Base-by-base conservation (phyloP, 805 yeast species). In the Cyberlindnera amylophila region DNA sequence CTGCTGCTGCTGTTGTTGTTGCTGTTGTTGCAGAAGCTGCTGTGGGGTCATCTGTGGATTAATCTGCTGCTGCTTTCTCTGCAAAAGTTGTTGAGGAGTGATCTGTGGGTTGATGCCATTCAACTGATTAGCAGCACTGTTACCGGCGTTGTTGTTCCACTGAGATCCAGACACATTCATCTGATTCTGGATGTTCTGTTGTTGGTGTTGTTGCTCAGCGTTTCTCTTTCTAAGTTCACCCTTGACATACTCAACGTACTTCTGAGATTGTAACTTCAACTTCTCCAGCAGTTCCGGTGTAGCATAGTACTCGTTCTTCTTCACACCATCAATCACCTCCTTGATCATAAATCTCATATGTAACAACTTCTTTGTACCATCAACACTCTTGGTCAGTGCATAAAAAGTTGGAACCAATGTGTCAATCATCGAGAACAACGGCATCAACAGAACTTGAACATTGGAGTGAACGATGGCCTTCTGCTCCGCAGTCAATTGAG, bases 301-400 rank as follows among this genome's bases (percentile, higher is more conserved):
- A 1, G 90, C 90, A 48, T 81, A 75, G 55, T 74, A 87, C 17
- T 74, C 68, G 4, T 82, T 82, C 49, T 77, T 71, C 44, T 80
- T 75, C 50, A 87, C 68, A 35, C 76, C 80, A 39, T 86, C 93
- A 51, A 82, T 65, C 46, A 87, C 84, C 57, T 82, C 84, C 55
- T 79, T 82, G 34, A 86, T 79, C 82, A 87, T 82, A 46, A 79
- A 74, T 62, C 87, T 81, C 71, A 86, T 77, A 58, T 85, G 90
- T 46, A 89, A 72, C 45, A 89, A 74, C 51, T 86, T 76, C 54
- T 78, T 80, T 1, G 95, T 83, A 9, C 86, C 90, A 38, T 81
- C 86, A 37, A 72, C 74, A 59, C 84, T 85, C 53, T 82, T 79
- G 1, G 95, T 84, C 46, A 86, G 69, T 45, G 83, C 74, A 57